Base-by-base conservation (phyloP, 129 eudicot species). In the Centaurea solstitialis region DNA sequence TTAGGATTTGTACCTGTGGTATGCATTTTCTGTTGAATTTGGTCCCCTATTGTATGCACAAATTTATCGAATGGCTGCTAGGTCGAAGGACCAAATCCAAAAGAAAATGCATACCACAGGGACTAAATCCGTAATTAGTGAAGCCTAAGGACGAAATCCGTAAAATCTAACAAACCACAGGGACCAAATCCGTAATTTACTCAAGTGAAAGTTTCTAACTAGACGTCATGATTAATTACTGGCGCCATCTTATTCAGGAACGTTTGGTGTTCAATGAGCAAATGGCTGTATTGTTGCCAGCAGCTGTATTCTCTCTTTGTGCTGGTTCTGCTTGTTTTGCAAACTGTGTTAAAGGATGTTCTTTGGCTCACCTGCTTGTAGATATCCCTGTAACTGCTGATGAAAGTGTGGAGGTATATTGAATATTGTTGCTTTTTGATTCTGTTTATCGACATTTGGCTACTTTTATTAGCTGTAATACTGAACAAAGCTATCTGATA, bases 241-340 rank as follows among this genome's bases (percentile, higher is more conserved):
- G 68, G 6, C 38, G 9, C 28, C 28, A 59, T 86, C 21, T 70
- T 83, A 39, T 80, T 76, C 83, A 96, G 99, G 94, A 93, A 69
- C 82, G 41, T 15, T 69, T 74, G 50, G 78, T 87, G 74, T 86
- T 91, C 81, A 84, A 89, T 79, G 91, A 93, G 87, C 89, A 73
- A 24, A 72, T 90, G 83, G 91, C 87, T 75, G 81, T 83, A 68
- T 30, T 87, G 74, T 71, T 96, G 69, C 99, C 99, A 18, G 90
- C 92, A n/a, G 97, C 97, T 71, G 72, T 84, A 45, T 96, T 83
- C 84, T 92, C 98, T 45, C 90, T 96, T 81, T 91, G 90, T 86
- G 79, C 86, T 79, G 99, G 99, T 77, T 84, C 86, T 80, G 69
- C 87, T 88, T 76, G 89, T 82, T 78, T 88, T 68, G 82, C 82